Conservation (phyloP, 352 stramenopile species). For the Globisporangium megalacanthum region DNA sequence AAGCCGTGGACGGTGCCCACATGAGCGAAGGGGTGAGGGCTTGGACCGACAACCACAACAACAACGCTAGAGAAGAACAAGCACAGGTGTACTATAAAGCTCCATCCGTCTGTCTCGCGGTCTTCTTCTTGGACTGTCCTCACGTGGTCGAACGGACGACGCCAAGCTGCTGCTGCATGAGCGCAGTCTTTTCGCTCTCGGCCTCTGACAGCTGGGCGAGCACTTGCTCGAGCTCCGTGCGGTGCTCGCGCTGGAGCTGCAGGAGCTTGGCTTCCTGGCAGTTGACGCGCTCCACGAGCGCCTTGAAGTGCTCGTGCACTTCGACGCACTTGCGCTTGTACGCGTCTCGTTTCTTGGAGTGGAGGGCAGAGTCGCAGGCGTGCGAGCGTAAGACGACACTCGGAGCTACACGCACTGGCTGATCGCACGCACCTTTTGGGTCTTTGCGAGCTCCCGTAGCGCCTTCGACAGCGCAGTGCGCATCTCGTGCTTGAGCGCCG, state of each 20-base stretch:
- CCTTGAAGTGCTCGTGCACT: constrained; percentile 70
- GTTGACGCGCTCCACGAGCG: constrained; percentile 34
- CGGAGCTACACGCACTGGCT: not conserved
- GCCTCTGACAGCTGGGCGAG: constrained; percentile 53
- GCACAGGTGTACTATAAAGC: constrained; percentile 5
- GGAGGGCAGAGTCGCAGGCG: not conserved
- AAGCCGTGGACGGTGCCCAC: constrained; percentile 57
- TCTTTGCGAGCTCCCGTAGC: constrained; percentile 48
- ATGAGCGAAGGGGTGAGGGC: not conserved
- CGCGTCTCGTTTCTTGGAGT: constrained; percentile 56
- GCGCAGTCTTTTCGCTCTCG: constrained; percentile 61
- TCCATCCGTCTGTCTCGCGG: not conserved
- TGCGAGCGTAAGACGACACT: not conserved
- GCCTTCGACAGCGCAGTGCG: constrained; percentile 48
- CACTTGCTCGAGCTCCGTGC: constrained; percentile 54
- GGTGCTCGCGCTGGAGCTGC: constrained; percentile 55
- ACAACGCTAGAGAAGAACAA: not conserved
- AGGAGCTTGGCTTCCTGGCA: constrained; percentile 35
- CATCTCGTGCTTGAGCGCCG: constrained; percentile 48
- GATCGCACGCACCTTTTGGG: constrained; percentile 43
- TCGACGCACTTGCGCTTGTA: constrained; percentile 83
- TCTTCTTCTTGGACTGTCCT: constrained; percentile 13
- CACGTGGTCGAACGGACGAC: constrained; percentile 9
- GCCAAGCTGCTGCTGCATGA: constrained; percentile 55
- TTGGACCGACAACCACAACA: not conserved